These are phyloP conservation scores for Paramecium tetraurelia DNA, from an alignment of 73 alveolate genomes.

Conservation along the genomic window DNA sequence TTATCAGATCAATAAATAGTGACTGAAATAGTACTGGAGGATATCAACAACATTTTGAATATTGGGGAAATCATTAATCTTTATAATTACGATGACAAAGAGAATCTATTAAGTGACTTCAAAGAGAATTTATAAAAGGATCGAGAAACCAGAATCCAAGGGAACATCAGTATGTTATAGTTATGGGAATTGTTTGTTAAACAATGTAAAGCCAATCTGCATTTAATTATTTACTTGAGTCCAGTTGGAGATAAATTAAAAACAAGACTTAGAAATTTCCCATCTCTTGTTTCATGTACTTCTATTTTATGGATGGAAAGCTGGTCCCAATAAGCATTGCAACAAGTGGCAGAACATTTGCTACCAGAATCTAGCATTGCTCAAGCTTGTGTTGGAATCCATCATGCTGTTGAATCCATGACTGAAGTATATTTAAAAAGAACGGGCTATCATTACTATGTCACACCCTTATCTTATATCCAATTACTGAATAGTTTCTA, in stretches of 20 bases:
- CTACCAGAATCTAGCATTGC: conserved; percentile 66
- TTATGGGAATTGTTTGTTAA: conserved; percentile 85
- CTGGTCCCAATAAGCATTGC: conserved; percentile 93
- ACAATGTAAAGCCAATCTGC: conserved; percentile 84
- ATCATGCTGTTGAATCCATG: conserved; percentile 64
- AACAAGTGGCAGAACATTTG: conserved; percentile 72
- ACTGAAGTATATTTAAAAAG: conserved; percentile 57
- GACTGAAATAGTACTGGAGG: conserved; percentile 85
- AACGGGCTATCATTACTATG: conserved; percentile 60
- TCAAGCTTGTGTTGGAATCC: conserved; percentile 84
- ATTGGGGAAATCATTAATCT: conserved; percentile 95
- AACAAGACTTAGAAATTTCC: conserved; percentile 82
- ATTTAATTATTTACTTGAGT: conserved; percentile 83
- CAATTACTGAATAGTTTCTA: conserved; percentile 72
- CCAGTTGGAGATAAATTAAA: conserved; percentile 90
- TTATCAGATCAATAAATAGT: conserved; percentile 84
- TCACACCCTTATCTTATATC: conserved; percentile 67
- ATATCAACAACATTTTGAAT: conserved; percentile 84
- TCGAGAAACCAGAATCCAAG: conserved; percentile 60
- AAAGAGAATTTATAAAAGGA: conserved; percentile 82
- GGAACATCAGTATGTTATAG: conserved; percentile 66
- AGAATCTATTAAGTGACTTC: conserved; percentile 77
- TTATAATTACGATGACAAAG: conserved; percentile 88
- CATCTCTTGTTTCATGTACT: conserved; percentile 92
- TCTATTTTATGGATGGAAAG: conserved; percentile 89